phyloP scores from a whole-genome alignment of 1,284 basidiomycete genomes.

The Cystobasidium slooffiae region DNA sequence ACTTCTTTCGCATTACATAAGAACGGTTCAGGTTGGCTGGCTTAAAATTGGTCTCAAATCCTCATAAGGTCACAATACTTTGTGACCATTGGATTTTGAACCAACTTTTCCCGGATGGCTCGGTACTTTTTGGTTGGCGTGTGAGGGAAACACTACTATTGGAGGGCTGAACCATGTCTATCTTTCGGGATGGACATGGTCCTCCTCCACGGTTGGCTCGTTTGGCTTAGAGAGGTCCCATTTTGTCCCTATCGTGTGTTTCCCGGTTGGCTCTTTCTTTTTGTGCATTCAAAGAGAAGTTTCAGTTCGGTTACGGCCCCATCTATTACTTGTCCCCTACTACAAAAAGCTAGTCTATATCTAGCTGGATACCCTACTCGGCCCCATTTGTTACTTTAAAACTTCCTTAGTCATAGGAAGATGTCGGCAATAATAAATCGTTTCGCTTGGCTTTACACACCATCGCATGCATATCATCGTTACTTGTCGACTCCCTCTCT shows the following conservation, averaged over 20 bases:
- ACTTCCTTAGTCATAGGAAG: too few relatives aligned
- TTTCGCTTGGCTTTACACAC: too few relatives aligned
- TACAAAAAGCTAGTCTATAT: background rate
- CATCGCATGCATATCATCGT: too few relatives aligned
- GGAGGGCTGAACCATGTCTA: too few relatives aligned
- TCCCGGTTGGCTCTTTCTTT: background rate
- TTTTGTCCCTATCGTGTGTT: background rate
- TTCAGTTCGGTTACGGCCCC: background rate
- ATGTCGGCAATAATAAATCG: too few relatives aligned
- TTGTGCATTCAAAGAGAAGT: background rate
- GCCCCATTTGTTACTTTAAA: background rate
- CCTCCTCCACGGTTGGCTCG: too few relatives aligned
- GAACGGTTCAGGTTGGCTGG: slow-evolving; percentile 10
- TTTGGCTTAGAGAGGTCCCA: background rate
- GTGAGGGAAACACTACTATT: background rate
- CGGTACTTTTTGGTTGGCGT: slow-evolving; percentile 12
- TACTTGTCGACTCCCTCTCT: too few relatives aligned
- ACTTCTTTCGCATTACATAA: slow-evolving; percentile 1
- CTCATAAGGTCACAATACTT: background rate
- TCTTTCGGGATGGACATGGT: too few relatives aligned
- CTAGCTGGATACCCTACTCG: background rate
- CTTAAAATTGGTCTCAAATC: slow-evolving; percentile 8
- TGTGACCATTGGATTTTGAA: background rate
- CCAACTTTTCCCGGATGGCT: slow-evolving; percentile 11
- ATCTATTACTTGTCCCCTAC: background rate